Conservation (phyloP, 768 basidiomycete species). For the Suillus occidentalis region DNA sequence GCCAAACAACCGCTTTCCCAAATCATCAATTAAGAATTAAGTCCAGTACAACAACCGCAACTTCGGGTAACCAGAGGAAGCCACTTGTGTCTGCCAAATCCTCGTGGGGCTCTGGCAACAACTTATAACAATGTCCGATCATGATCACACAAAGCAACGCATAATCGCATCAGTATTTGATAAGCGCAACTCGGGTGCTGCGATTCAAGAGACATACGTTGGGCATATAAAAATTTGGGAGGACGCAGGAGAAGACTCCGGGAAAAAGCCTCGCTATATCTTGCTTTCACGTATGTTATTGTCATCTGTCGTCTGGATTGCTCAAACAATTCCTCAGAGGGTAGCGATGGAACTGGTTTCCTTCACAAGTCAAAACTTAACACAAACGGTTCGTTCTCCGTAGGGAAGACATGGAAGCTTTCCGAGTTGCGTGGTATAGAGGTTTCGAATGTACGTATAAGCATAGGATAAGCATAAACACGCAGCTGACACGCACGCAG, state of each 20-base stretch:
- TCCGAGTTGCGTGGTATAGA: slow-evolving; percentile 80
- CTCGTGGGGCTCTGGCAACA: not conserved
- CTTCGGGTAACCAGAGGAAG: not conserved
- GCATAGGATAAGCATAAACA: slow-evolving; percentile 15
- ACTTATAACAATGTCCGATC: slow-evolving; percentile 35
- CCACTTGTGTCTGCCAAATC: not conserved
- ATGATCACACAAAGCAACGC: slow-evolving; percentile 56
- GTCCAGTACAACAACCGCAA: not conserved
- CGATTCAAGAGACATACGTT: slow-evolving; percentile 77
- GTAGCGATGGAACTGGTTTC: slow-evolving; percentile 60
- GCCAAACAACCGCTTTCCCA: slow-evolving; percentile 15
- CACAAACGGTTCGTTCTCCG: slow-evolving; percentile 90
- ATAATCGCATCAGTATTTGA: slow-evolving; percentile 87
- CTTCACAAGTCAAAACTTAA: slow-evolving; percentile 98
- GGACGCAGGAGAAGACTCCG: slow-evolving; percentile 71
- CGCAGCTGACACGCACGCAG: slow-evolving; percentile 37
- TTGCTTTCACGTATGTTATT: slow-evolving; percentile 80
- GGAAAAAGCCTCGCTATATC: slow-evolving; percentile 86
- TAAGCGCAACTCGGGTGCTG: slow-evolving; percentile 61
- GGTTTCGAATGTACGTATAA: slow-evolving; percentile 64
- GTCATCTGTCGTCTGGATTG: not conserved
- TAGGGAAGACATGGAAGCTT: slow-evolving; percentile 95
- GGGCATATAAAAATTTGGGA: slow-evolving; percentile 94
- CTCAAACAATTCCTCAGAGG: slow-evolving; percentile 42
- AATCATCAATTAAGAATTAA: not conserved